A percentile compares a stretch with the other conserved stretches of the same genome.
These are phyloP conservation scores for Pseudocercospora crystallina DNA, from an alignment of 2,329 filamentous ascomycete genomes.

Conservation along the genomic window DNA sequence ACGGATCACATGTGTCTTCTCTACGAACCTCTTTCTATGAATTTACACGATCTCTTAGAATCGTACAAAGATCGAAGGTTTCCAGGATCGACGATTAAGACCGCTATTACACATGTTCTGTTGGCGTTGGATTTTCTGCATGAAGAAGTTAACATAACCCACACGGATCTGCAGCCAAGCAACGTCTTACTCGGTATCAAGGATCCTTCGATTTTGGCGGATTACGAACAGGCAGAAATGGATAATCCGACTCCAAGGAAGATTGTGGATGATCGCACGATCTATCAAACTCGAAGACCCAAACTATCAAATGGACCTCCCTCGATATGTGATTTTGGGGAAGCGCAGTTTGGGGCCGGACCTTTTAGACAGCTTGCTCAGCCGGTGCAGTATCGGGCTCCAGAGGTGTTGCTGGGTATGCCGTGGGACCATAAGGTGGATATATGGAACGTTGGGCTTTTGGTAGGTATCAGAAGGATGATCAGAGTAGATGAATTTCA, in stretches of 20 bases:
- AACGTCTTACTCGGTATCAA: constrained; percentile 40
- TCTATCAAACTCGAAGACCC: constrained; percentile 39
- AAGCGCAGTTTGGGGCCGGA: constrained; percentile 37
- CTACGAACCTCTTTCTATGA: constrained; percentile 40
- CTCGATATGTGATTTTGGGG: constrained; percentile 39
- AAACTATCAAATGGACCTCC: constrained; percentile 34
- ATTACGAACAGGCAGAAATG: constrained; percentile 36
- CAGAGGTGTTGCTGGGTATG: constrained; percentile 40
- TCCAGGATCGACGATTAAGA: neutral
- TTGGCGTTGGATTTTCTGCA: constrained; percentile 30
- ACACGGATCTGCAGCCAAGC: constrained; percentile 40
- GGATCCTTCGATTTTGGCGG: constrained; percentile 33
- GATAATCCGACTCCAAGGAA: constrained; percentile 36
- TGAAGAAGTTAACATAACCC: constrained; percentile 28
- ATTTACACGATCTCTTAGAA: constrained; percentile 38
- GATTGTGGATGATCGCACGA: constrained; percentile 24
- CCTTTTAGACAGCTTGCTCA: constrained; percentile 34
- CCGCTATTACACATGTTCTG: constrained; percentile 21
- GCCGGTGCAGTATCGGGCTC: constrained; percentile 39
- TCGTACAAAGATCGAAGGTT: constrained; percentile 11
- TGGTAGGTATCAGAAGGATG: constrained; percentile 29
- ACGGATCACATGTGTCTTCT: constrained; percentile 37
- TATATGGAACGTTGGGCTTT: constrained; percentile 41
- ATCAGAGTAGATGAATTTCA: too few relatives aligned
- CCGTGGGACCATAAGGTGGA: constrained; percentile 40